Evolutionary conservation across 2,329 filamentous ascomycete genomes (phyloP), one percentile per base, ranked within the genome.

Genomic region (Coniochaeta pulveracea): DNA sequence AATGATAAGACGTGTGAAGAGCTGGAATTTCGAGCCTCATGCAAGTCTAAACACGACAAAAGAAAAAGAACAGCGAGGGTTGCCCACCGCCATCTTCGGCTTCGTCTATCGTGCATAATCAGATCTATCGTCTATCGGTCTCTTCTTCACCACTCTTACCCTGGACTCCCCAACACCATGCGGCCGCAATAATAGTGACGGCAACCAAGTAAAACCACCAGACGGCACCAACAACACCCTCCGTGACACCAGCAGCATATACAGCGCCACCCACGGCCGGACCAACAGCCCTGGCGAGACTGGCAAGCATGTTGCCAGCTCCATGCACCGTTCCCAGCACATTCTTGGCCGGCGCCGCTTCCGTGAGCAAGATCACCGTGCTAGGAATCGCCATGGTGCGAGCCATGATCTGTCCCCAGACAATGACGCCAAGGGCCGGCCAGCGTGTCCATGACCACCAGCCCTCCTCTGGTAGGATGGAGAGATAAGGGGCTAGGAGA

Each of bases 361-460:
- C 55, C 0, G 54, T 59, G 8, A 61, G 41, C 15, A 61, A 40
- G 11, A 60, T 56, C 3, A 60, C 56, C 1, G 55, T 58, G 25
- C 55, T 57, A 2, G 58, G 57, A 1, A 53, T 50, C 0, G 56
- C 56, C 45, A 80, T 78, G 0, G 75, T 79, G 23, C 74, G 58
- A 3, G 71, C 74, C 15, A 72, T 57, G 24, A 79, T 74, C 49
- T 80, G 75, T 2, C 75, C 49, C 16, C 64, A 63, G 2, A 77
- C 56, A 2, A 79, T 66, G 9, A 63, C 38, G 0, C 61, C 64
- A 18, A 80, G 67, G 1, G 65, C 62, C 0, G 65, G 50, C 73
- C 73, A 79, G 15, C 76, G 52, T n/a, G 29, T n/a, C 28, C 26
- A 19, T n/a, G n/a, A 17, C 34, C 9, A 23, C 3, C 50, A 42